A percentile compares a stretch with the other conserved stretches of the same genome.
phyloP scores from a whole-genome alignment of 768 basidiomycete species.

The Psilocybe subaeruginosa region DNA sequence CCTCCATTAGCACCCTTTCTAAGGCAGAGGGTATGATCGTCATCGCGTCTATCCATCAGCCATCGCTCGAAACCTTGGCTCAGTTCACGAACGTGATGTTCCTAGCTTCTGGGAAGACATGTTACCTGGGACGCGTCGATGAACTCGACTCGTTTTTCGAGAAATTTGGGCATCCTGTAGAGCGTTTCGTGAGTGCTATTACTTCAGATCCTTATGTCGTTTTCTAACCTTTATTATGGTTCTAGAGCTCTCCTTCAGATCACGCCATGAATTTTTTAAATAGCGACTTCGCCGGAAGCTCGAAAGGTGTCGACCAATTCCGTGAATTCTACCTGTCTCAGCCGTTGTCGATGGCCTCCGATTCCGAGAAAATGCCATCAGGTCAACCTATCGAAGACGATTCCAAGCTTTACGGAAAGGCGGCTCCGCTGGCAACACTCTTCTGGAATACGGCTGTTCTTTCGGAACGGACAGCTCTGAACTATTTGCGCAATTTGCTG shows the following conservation, averaged over 20 bases:
- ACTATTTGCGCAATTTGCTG: slow-evolving; percentile 56
- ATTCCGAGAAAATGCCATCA: slow-evolving; percentile 4
- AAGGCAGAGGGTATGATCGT: slow-evolving; percentile 54
- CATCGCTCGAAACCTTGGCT: slow-evolving; percentile 58
- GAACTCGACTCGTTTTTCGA: slow-evolving; percentile 43
- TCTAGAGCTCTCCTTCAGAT: slow-evolving; percentile 55
- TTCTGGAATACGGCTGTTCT: slow-evolving; percentile 50
- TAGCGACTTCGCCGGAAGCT: slow-evolving; percentile 40
- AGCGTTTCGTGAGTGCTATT: slow-evolving; percentile 31
- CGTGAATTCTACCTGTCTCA: slow-evolving; percentile 36
- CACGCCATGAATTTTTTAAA: slow-evolving; percentile 64
- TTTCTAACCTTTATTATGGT: slow-evolving; percentile 17
- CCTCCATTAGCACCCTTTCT: slow-evolving; percentile 47
- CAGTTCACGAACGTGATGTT: slow-evolving; percentile 65
- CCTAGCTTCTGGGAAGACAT: slow-evolving; percentile 53
- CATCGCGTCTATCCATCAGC: slow-evolving; percentile 72
- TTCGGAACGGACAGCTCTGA: slow-evolving; percentile 46
- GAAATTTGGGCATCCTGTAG: slow-evolving; percentile 40
- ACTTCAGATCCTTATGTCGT: not conserved
- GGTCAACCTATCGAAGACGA: slow-evolving; percentile 6
- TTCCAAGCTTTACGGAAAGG: slow-evolving; percentile 25
- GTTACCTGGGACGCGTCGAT: slow-evolving; percentile 45
- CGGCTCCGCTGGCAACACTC: slow-evolving; percentile 30
- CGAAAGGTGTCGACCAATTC: slow-evolving; percentile 29
- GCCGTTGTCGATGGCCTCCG: not conserved